These are phyloP conservation scores for Pseudopyricularia javanii DNA, from an alignment of 2,329 filamentous ascomycete genomes.

Conservation along the genomic window DNA sequence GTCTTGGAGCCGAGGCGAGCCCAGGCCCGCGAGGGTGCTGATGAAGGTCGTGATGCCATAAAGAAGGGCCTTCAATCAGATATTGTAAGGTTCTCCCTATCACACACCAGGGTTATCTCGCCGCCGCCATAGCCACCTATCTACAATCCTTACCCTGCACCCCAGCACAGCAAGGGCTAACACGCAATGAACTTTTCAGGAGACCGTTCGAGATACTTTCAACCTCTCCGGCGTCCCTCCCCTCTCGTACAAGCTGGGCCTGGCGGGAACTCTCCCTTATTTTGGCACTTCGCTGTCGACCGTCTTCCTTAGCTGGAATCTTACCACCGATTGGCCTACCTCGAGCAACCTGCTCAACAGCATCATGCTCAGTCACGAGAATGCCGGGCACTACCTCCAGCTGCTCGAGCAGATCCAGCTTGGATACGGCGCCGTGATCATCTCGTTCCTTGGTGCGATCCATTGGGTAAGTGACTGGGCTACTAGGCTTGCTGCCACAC, in stretches of 20 bases:
- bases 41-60: slow-evolving; percentile 14
- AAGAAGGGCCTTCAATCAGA: slow-evolving; percentile 28
- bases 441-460: slow-evolving; percentile 86
- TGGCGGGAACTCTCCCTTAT: slow-evolving; percentile 76
- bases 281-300: slow-evolving; percentile 74
- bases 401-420: slow-evolving; percentile 79
- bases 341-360: slow-evolving; percentile 53
- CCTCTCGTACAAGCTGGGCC: slow-evolving; percentile 55
- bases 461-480: slow-evolving; percentile 53
- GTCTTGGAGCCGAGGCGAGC: slow-evolving; percentile 26
- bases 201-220: slow-evolving; percentile 58
- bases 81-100: slow-evolving; percentile 36
- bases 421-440: slow-evolving; percentile 82
- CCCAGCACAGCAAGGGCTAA: background rate
- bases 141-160: background rate
- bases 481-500: background rate
- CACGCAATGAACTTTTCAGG: slow-evolving; percentile 22
- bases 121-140: no score
- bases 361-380: slow-evolving; percentile 54
- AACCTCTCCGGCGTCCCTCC: slow-evolving; percentile 51
- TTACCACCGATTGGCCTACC: slow-evolving; percentile 52
- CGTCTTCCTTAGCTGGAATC: slow-evolving; percentile 69
- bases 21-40: slow-evolving; percentile 3
- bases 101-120: no score
- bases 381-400: slow-evolving; percentile 59